Percentiles rank a stretch among this genome's conserved stretches.
Conservation (phyloP, 345 rosid genomes). For the Aethionema arabicum region DNA sequence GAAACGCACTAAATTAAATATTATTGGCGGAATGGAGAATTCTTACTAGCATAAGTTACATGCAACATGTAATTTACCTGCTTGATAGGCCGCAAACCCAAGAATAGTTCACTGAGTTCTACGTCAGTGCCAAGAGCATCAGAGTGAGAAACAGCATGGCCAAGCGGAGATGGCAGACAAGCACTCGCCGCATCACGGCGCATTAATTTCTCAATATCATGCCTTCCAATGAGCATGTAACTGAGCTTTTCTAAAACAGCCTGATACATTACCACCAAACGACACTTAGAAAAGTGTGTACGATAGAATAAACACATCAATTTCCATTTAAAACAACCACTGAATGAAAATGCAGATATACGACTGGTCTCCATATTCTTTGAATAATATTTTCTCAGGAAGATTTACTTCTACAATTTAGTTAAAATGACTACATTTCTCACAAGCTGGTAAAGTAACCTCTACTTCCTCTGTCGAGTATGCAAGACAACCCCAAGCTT, state of each 20-base stretch:
- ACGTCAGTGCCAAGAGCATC: slow-evolving; percentile 57
- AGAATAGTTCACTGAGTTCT: slow-evolving; percentile 68
- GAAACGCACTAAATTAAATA: slow-evolving; percentile 4
- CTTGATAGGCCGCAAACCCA: slow-evolving; percentile 76
- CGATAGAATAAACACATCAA: slow-evolving; percentile 3
- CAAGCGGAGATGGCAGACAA: slow-evolving; percentile 60
- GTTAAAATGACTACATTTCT: slow-evolving; percentile 1
- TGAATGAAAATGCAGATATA: slow-evolving; percentile 6
- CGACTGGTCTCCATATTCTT: slow-evolving; percentile 13
- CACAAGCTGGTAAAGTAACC: slow-evolving; percentile 20
- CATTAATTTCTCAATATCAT: slow-evolving; percentile 96
- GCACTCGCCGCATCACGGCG: slow-evolving; percentile 76
- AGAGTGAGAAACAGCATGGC: slow-evolving; percentile 50
- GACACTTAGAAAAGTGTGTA: slow-evolving; percentile 22
- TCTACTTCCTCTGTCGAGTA: slow-evolving; percentile 18
- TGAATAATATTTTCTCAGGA: slow-evolving; percentile 15
- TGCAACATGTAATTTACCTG: slow-evolving; percentile 52
- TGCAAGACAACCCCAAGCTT: slow-evolving; percentile 12
- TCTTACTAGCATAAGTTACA: neutral
- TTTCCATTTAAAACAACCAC: slow-evolving; percentile 12
- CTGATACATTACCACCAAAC: slow-evolving; percentile 49
- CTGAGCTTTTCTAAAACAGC: slow-evolving; percentile 99
- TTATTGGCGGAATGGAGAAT: slow-evolving; percentile 7
- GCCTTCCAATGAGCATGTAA: slow-evolving; percentile 96
- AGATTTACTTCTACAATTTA: slow-evolving; percentile 18